Base-by-base conservation (phyloP, 768 basidiomycete species). In the Paxillus rubicundulus region DNA sequence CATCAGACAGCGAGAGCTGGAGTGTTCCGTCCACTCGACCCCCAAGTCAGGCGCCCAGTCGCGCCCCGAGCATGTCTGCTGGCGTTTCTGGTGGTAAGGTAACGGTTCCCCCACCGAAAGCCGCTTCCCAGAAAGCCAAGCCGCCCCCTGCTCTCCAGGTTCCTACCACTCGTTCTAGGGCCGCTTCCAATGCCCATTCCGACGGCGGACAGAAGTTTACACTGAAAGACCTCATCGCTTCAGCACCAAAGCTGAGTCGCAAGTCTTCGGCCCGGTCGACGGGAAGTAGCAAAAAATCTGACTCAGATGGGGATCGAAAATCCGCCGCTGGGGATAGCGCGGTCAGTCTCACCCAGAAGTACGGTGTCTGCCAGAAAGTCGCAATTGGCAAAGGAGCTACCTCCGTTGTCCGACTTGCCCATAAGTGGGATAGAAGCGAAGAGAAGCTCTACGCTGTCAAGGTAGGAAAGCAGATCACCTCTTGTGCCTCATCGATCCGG, bases 341-440 rank as follows among this genome's bases (percentile, higher is more conserved):
- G 10, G 75, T 76, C 13, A 82, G 79, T 54, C 64, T 88, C 58
- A 72, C 88, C 36, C 85, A 93, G 72, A 98, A 98, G 79, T 99
- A 98, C 65, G 97, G 96, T 30, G 85, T 97, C 12, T 98, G 95
- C 70, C 92, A 95, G 75, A 92, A 92, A 74, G 84, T 93, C 18
- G 95, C 96, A 12, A 97, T 99, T 57, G 96, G 96, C 36, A 97
- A 94, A 70, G 96, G 96, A 17, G 97, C 96, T n/a, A 99, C 97
- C 21, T 92, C 91, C 44, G 93, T 98, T 49, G 96, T 99, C 40
- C 78, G 92, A 42, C 80, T 99, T 16, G 96, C 95, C 39, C 97
- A 99, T 74, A 99, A 98, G 74, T 98, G 96, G 96, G 97, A 99
- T 69, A 79, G 95, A 53, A 83, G 77, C 18, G 94, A 96, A 70